phyloP scores from a whole-genome alignment of 768 basidiomycete species.

The Russula abietina region DNA sequence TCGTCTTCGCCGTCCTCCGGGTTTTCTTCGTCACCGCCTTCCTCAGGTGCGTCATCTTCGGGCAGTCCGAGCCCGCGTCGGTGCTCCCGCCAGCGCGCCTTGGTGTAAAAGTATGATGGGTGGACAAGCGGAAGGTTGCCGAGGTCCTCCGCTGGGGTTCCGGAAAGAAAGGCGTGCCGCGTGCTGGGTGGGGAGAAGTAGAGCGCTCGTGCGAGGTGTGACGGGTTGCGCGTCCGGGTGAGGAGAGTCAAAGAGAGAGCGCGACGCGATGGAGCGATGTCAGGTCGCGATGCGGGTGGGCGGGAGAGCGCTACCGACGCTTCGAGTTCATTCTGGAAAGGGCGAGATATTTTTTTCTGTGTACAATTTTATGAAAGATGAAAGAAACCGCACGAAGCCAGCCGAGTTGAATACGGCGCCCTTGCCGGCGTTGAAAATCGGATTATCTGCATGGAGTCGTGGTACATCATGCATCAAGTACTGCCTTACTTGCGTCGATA shows the following conservation, averaged over 20 bases:
- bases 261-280: slow-evolving; percentile 52
- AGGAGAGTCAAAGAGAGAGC: slow-evolving; percentile 62
- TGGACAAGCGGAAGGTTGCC: slow-evolving; percentile 56
- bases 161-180: slow-evolving; percentile 70
- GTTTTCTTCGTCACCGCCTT: slow-evolving; percentile 25
- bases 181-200: slow-evolving; percentile 60
- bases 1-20: slow-evolving; percentile 24
- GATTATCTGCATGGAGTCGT: slow-evolving; percentile 46
- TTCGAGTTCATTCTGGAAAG: slow-evolving; percentile 71
- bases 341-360: background rate
- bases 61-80: slow-evolving; percentile 67
- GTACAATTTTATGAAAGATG: background rate
- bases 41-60: slow-evolving; percentile 49
- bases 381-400: slow-evolving; percentile 56
- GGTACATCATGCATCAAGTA: background rate
- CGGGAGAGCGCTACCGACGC: slow-evolving; percentile 75
- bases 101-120: slow-evolving; percentile 74
- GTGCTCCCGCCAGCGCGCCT: slow-evolving; percentile 71
- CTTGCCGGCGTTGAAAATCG: slow-evolving; percentile 73
- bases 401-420: slow-evolving; percentile 79
- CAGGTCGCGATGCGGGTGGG: slow-evolving; percentile 59
- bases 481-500: background rate
- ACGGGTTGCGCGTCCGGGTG: slow-evolving; percentile 65
- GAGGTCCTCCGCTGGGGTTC: slow-evolving; percentile 53
- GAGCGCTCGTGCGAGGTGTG: slow-evolving; percentile 58